Percentiles rank a stretch among this genome's conserved stretches.
phyloP scores from a whole-genome alignment of 495 filamentous ascomycete species.

The Lophium mytilinum region DNA sequence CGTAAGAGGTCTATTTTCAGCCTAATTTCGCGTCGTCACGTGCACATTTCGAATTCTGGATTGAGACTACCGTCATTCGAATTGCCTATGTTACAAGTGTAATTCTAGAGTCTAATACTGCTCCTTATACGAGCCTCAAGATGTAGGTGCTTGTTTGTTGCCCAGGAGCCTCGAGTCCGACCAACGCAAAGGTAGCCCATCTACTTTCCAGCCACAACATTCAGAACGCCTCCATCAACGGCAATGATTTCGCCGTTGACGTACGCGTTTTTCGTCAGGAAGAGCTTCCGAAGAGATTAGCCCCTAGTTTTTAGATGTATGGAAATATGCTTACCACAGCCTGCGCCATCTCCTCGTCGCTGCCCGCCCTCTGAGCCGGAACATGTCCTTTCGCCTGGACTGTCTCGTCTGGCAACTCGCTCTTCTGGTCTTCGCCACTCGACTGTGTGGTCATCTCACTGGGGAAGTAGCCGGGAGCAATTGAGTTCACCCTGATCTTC shows the following conservation, averaged over 20 bases:
- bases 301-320: not conserved
- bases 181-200: not conserved
- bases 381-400: conserved; percentile 42
- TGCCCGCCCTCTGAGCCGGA: conserved; percentile 37
- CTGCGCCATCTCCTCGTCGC: conserved; percentile 43
- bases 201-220: conserved; percentile 34
- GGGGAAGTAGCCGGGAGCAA: conserved; percentile 50
- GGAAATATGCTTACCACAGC: conserved; percentile 24
- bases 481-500: conserved; percentile 40
- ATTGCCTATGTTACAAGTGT: too few relatives aligned
- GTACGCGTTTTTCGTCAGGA: conserved; percentile 47
- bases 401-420: conserved; percentile 41
- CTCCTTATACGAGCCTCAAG: not conserved
- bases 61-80: too few relatives aligned
- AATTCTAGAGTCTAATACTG: too few relatives aligned
- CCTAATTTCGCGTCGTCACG: too few relatives aligned
- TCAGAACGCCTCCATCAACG: conserved; percentile 52
- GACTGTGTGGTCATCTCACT: conserved; percentile 55
- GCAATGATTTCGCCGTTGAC: conserved; percentile 55
- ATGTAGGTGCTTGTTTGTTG: not conserved
- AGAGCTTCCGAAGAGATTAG: conserved; percentile 25
- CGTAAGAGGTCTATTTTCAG: too few relatives aligned
- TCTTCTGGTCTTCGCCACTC: conserved; percentile 48
- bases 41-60: too few relatives aligned
- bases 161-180: not conserved